Conservation (phyloP, 176 grass and related monocot genomes). For the Aegilops longissima region DNA sequence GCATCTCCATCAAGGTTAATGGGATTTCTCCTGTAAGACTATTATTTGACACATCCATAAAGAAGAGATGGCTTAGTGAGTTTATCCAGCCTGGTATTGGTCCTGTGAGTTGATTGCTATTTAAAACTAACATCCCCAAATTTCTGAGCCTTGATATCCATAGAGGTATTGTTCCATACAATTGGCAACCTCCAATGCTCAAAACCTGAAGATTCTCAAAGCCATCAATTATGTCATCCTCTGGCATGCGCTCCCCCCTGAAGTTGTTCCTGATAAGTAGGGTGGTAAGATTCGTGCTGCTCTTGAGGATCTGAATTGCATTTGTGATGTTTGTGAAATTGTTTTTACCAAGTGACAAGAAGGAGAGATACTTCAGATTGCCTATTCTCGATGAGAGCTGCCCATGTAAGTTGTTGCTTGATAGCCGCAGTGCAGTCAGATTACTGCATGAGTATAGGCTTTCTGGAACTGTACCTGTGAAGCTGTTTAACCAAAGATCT, state of each 20-base stretch:
- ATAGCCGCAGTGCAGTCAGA: neutral
- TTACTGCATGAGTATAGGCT: neutral
- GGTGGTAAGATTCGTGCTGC: neutral
- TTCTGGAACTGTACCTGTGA: neutral
- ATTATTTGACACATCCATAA: constrained; percentile 22
- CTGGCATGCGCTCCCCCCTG: constrained; percentile 1
- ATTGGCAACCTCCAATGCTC: neutral
- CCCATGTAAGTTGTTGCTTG: neutral
- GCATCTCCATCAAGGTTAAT: neutral
- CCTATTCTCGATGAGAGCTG: neutral
- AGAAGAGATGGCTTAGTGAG: neutral
- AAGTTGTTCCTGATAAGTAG: neutral
- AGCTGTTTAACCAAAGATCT: neutral
- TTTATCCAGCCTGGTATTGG: constrained; percentile 22
- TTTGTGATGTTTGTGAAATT: constrained; percentile 1
- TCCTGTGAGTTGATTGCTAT: constrained; percentile 1
- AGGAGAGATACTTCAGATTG: neutral
- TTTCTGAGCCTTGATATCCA: constrained; percentile 20
- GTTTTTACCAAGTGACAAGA: neutral
- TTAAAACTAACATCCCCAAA: neutral
- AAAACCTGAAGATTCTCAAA: constrained; percentile 26
- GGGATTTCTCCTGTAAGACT: constrained; percentile 1
- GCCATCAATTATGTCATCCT: neutral
- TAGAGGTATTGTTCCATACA: constrained; percentile 19
- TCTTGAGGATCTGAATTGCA: constrained; percentile 14